Percentiles rank a stretch among this genome's conserved stretches.
Evolutionary conservation across 2,329 filamentous ascomycete genomes (phyloP).

Genomic region (Fusarium sterilihyphosum): DNA sequence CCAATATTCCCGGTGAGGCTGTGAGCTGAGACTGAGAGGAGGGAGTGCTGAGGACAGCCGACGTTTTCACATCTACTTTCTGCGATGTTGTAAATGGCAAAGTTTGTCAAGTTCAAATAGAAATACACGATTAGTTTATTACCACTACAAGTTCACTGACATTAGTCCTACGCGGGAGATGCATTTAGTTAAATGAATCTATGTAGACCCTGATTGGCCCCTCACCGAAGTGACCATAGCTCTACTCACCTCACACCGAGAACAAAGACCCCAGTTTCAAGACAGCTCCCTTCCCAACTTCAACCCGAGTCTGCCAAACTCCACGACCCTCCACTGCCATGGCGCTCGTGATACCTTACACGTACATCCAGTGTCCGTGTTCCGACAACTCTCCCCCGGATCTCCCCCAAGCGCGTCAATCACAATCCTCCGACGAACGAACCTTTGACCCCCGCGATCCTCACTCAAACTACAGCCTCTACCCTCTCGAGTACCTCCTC

Average conservation of each 20-base stretch:
- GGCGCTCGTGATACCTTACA: slow-evolving; percentile 67
- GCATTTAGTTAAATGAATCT: neutral
- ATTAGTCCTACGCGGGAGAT: neutral
- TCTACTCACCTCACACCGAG: slow-evolving; percentile 27
- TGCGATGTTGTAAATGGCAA: neutral
- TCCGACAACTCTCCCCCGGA: slow-evolving; percentile 57
- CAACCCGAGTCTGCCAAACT: slow-evolving; percentile 23
- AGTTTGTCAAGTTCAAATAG: neutral
- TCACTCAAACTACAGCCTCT: slow-evolving; percentile 90
- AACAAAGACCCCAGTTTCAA: slow-evolving; percentile 28
- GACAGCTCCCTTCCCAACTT: slow-evolving; percentile 30
- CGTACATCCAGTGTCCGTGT: slow-evolving; percentile 74
- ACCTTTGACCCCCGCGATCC: slow-evolving; percentile 88
- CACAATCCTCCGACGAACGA: slow-evolving; percentile 66
- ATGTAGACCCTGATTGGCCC: slow-evolving; percentile 17
- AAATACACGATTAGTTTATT: neutral
- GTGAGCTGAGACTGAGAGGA: neutral
- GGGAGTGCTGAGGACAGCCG: neutral
- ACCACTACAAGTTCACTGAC: no score
- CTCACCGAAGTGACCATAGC: slow-evolving; percentile 12
- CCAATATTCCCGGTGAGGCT: neutral
- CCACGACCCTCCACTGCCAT: slow-evolving; percentile 48
- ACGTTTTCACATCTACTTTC: neutral
- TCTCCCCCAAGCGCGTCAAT: slow-evolving; percentile 45
- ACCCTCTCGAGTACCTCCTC: slow-evolving; percentile 90